Conservation (phyloP, 192 early-diverging fungal species). For the Gamsiella multidivaricata region DNA sequence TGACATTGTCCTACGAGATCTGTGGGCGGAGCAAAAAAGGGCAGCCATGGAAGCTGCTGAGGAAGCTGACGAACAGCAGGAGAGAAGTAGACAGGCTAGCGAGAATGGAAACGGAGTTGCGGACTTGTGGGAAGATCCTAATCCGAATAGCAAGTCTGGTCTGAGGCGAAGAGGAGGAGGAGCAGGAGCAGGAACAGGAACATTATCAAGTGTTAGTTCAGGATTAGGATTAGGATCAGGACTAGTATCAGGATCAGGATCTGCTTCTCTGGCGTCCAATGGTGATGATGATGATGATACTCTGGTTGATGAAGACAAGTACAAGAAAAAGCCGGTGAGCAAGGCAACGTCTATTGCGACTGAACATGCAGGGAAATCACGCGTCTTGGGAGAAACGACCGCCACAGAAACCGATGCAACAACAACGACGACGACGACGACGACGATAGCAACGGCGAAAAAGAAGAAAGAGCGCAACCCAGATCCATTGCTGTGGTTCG, state of each 20-base stretch:
- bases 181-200: slow-evolving; percentile 1
- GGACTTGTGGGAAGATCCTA: neutral
- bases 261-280: neutral
- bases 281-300: neutral
- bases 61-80: slow-evolving; percentile 2
- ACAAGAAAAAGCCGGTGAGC: neutral
- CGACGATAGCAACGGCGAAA: slow-evolving; percentile 6
- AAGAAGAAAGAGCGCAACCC: slow-evolving; percentile 46
- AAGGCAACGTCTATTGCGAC: neutral
- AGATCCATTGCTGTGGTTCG: slow-evolving; percentile 50
- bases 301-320: neutral
- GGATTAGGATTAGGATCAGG: slow-evolving; percentile 1
- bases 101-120: neutral
- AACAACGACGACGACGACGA: neutral
- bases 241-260: neutral
- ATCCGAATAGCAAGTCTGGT: neutral
- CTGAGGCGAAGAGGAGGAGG: slow-evolving; percentile 12
- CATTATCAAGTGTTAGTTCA: no score
- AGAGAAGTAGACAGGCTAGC: slow-evolving; percentile 1
- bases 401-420: neutral
- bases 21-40: slow-evolving; percentile 12
- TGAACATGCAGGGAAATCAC: no score
- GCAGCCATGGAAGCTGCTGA: slow-evolving; percentile 2
- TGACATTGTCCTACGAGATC: slow-evolving; percentile 11
- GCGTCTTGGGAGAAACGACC: no score